Evolutionary conservation across 129 eudicot genomes (phyloP).

Genomic region (Helianthus tuberosus): DNA sequence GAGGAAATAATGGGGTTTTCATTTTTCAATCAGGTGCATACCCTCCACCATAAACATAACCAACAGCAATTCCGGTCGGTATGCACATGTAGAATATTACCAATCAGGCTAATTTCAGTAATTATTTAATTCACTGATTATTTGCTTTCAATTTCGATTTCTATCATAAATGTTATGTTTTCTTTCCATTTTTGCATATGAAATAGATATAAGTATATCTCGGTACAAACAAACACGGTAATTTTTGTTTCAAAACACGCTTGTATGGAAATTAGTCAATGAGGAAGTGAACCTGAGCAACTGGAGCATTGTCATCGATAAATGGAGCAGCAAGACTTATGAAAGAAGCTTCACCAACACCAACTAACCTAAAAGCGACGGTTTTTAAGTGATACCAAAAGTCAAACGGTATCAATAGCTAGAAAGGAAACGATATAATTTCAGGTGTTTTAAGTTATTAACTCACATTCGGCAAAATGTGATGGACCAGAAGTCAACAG

Average conservation of each 20-base stretch:
- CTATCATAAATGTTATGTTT: background rate
- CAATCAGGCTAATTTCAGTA: constrained; percentile 94
- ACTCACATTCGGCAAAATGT: constrained; percentile 85
- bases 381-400: constrained; percentile 8
- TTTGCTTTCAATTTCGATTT: too few species aligned
- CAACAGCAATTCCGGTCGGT: constrained; percentile 88
- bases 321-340: constrained; percentile 99
- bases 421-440: constrained; percentile 1
- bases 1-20: too few species aligned
- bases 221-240: too few species aligned
- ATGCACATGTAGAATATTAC: constrained; percentile 97
- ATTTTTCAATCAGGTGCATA: constrained; percentile 16
- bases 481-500: constrained; percentile 86
- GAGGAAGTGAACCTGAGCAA: constrained; percentile 60
- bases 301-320: constrained; percentile 95
- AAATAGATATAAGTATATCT: too few species aligned
- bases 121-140: too few species aligned
- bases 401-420: background rate
- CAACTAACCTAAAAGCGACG: constrained; percentile 66
- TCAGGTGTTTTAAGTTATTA: constrained; percentile 11
- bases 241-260: background rate
- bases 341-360: constrained; percentile 99
- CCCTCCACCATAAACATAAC: constrained; percentile 97
- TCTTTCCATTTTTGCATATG: background rate
- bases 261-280: background rate